phyloP scores from a whole-genome alignment of 495 filamentous ascomycete genomes.

The Xylaria nigripes region DNA sequence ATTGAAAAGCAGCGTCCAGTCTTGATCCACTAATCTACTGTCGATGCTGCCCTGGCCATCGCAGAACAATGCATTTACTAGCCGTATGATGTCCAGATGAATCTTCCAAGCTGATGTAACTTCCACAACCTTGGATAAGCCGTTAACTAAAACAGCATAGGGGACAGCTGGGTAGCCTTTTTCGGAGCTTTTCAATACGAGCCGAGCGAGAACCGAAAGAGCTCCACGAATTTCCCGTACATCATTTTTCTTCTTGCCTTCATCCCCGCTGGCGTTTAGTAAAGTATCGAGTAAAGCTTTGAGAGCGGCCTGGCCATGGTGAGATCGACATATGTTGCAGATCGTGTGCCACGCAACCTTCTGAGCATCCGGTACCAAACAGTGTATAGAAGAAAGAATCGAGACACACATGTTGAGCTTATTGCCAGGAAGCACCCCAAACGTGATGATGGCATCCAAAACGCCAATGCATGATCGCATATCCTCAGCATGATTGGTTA shows the following conservation, averaged over 20 bases:
- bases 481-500: slow-evolving; percentile 63
- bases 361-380: slow-evolving; percentile 59
- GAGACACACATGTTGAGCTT: slow-evolving; percentile 64
- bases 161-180: slow-evolving; percentile 57
- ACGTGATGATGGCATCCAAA: slow-evolving; percentile 72
- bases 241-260: slow-evolving; percentile 47
- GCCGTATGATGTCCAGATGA: slow-evolving; percentile 46
- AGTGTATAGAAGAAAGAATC: slow-evolving; percentile 74
- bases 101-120: slow-evolving; percentile 44
- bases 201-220: slow-evolving; percentile 59
- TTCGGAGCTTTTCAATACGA: slow-evolving; percentile 48
- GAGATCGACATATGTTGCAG: slow-evolving; percentile 68
- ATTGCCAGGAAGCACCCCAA: slow-evolving; percentile 61
- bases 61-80: slow-evolving; percentile 44
- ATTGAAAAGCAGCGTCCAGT: slow-evolving; percentile 45
- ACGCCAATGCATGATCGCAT: slow-evolving; percentile 67
- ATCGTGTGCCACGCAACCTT: slow-evolving; percentile 70
- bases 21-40: slow-evolving; percentile 41
- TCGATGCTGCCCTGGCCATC: slow-evolving; percentile 35
- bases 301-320: slow-evolving; percentile 64
- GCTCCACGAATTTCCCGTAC: slow-evolving; percentile 57
- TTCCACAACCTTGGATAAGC: slow-evolving; percentile 50
- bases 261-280: slow-evolving; percentile 39
- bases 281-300: slow-evolving; percentile 57
- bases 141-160: slow-evolving; percentile 48